Evolutionary conservation across 2,329 filamentous ascomycete species (phyloP).

Genomic region (Aspergillus nomiae): DNA sequence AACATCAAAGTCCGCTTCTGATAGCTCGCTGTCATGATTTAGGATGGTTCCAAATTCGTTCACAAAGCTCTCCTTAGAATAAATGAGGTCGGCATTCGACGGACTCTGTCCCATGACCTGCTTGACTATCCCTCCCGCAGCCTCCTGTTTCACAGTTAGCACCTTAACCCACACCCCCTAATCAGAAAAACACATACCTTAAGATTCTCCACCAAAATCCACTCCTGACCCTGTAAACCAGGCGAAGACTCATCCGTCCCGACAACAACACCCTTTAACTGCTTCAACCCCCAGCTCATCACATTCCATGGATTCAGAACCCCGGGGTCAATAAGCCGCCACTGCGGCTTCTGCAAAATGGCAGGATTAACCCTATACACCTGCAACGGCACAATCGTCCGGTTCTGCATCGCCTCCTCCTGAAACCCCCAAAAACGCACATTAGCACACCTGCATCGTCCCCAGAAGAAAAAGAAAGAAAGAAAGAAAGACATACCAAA

Average conservation of each 20-base stretch:
- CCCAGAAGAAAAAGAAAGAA: neutral
- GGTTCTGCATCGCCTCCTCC: conserved; percentile 70
- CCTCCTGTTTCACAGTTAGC: conserved; percentile 44
- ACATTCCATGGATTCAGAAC: conserved; percentile 66
- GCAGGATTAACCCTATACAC: conserved; percentile 67
- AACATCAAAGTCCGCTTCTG: conserved; percentile 67
- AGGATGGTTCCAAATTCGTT: conserved; percentile 59
- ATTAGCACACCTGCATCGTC: neutral
- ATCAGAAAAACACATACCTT: conserved; percentile 46
- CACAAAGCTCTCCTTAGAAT: conserved; percentile 66
- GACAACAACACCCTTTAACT: conserved; percentile 62
- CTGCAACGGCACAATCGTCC: conserved; percentile 69
- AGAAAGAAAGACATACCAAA: conserved; percentile 50
- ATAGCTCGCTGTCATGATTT: conserved; percentile 53
- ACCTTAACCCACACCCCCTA: neutral
- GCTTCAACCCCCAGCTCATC: conserved; percentile 73
- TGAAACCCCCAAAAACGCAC: conserved; percentile 19
- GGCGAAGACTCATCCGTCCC: conserved; percentile 41
- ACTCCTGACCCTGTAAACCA: conserved; percentile 42
- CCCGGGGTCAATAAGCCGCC: conserved; percentile 52
- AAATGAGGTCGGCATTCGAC: conserved; percentile 65
- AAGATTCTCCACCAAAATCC: conserved; percentile 58
- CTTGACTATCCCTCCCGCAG: conserved; percentile 57
- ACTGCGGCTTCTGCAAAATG: conserved; percentile 72
- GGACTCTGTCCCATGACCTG: conserved; percentile 47